Percentiles rank a stretch among this genome's conserved stretches.
Conservation (phyloP, 2,329 filamentous ascomycete genomes). For the Aureobasidium sp. region DNA sequence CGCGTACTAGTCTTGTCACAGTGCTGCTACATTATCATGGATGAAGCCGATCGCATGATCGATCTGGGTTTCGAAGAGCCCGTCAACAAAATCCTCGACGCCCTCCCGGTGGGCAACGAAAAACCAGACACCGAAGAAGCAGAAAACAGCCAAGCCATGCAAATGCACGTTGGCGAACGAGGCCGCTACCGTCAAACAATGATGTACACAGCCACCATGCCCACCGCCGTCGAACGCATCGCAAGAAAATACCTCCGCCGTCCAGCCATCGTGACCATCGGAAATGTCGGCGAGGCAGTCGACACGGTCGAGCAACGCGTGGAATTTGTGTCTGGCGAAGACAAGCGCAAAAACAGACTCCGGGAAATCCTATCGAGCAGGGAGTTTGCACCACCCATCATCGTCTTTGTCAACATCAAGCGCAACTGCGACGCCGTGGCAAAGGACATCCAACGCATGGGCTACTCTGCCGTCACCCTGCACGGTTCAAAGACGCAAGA, state of each 20-base stretch:
- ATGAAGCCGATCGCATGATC: conserved; percentile 98
- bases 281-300: conserved; percentile 89
- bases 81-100: conserved; percentile 94
- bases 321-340: conserved; percentile 83
- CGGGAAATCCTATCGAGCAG: conserved; percentile 75
- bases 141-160: conserved; percentile 81
- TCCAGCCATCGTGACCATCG: conserved; percentile 89
- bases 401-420: conserved; percentile 99
- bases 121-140: conserved; percentile 92
- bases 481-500: conserved; percentile 97
- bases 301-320: conserved; percentile 97
- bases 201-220: conserved; percentile 99
- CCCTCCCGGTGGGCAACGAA: conserved; percentile 84
- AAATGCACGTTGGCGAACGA: conserved; percentile 63
- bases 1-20: conserved; percentile 87
- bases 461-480: conserved; percentile 80
- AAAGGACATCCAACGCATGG: conserved; percentile 88
- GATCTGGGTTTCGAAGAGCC: conserved; percentile 97
- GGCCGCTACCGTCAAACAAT: conserved; percentile 93
- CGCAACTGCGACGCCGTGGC: conserved; percentile 95
- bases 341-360: conserved; percentile 95
- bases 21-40: conserved; percentile 98
- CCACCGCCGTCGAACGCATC: conserved; percentile 82
- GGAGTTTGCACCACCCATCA: conserved; percentile 82
- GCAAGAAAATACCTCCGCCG: conserved; percentile 94